Evolutionary conservation across 1,284 basidiomycete species (phyloP).

Genomic region (Fomes fomentarius): DNA sequence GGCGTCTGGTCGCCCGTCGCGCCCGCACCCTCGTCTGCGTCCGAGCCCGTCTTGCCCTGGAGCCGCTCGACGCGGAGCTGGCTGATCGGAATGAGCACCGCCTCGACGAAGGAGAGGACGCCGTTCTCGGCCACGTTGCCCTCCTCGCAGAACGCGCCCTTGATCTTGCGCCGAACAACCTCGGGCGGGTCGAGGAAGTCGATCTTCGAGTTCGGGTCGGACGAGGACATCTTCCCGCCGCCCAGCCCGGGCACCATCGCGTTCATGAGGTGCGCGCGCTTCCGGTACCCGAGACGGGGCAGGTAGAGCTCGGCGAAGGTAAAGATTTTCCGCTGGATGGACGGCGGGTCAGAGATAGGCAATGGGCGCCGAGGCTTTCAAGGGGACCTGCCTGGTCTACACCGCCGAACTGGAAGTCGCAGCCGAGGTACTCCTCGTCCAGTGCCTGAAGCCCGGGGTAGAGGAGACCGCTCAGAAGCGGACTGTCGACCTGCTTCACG

Average conservation of each 20-base stretch:
- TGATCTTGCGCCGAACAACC: constrained; percentile 88
- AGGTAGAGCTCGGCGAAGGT: constrained; percentile 97
- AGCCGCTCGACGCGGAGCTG: constrained; percentile 68
- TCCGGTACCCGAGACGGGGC: constrained; percentile 90
- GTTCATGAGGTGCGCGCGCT: constrained; percentile 99
- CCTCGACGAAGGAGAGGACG: constrained; percentile 85
- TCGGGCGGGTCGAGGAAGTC: constrained; percentile 94
- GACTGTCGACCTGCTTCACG: constrained; percentile 96
- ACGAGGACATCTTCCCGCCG: constrained; percentile 99
- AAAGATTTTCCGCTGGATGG: constrained; percentile 93
- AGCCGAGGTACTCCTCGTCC: constrained; percentile 95
- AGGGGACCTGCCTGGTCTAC: constrained; percentile 81
- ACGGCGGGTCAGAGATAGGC: background rate
- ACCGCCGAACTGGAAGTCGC: constrained; percentile 98
- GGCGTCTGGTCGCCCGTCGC: constrained; percentile 55
- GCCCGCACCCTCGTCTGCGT: constrained; percentile 43
- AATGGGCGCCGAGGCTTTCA: constrained; percentile 3
- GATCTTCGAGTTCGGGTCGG: constrained; percentile 96
- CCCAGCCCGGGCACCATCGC: constrained; percentile 95
- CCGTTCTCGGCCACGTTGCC: constrained; percentile 94
- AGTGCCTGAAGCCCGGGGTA: constrained; percentile 98
- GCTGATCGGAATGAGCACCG: constrained; percentile 91
- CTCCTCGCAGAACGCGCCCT: constrained; percentile 92
- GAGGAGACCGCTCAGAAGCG: constrained; percentile 88
- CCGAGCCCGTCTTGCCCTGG: constrained; percentile 44